Evolutionary conservation across 495 filamentous ascomycete species (phyloP).

Genomic region (Penicillium herquei): DNA sequence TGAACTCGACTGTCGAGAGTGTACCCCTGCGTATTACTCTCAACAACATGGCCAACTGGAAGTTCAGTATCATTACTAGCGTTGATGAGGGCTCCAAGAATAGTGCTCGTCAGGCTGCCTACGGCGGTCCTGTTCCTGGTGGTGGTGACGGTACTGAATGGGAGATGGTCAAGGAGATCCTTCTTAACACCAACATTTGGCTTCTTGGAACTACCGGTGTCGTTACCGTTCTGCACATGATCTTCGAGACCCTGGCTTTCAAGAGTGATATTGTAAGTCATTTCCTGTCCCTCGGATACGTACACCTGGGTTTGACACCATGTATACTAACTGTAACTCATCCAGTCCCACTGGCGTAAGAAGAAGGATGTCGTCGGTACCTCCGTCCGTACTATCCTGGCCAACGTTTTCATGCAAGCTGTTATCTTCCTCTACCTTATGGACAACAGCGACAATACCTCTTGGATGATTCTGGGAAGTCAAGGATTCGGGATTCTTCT

Average conservation of each 20-base stretch:
- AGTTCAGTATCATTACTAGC: conserved; percentile 79
- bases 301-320: neutral
- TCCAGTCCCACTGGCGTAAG: conserved; percentile 84
- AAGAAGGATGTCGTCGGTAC: conserved; percentile 99
- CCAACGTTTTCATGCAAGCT: conserved; percentile 95
- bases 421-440: conserved; percentile 98
- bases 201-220: conserved; percentile 80
- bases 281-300: too few species aligned
- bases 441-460: conserved; percentile 95
- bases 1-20: conserved; percentile 86
- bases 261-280: conserved; percentile 82
- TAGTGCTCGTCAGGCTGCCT: conserved; percentile 66
- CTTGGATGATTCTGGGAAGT: conserved; percentile 96
- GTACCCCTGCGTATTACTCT: conserved; percentile 84
- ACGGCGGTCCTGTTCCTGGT: conserved; percentile 61
- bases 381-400: conserved; percentile 91
- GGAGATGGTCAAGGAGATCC: conserved; percentile 91
- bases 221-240: conserved; percentile 85
- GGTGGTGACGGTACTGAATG: conserved; percentile 79
- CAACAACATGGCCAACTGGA: conserved; percentile 82
- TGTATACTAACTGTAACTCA: conserved; percentile 17
- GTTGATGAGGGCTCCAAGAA: conserved; percentile 87
- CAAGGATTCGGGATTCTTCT: conserved; percentile 92
- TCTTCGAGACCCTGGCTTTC: conserved; percentile 95
- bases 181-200: conserved; percentile 91